Conservation (phyloP, 1,284 basidiomycete genomes). For the Chondrostereum purpureum region DNA sequence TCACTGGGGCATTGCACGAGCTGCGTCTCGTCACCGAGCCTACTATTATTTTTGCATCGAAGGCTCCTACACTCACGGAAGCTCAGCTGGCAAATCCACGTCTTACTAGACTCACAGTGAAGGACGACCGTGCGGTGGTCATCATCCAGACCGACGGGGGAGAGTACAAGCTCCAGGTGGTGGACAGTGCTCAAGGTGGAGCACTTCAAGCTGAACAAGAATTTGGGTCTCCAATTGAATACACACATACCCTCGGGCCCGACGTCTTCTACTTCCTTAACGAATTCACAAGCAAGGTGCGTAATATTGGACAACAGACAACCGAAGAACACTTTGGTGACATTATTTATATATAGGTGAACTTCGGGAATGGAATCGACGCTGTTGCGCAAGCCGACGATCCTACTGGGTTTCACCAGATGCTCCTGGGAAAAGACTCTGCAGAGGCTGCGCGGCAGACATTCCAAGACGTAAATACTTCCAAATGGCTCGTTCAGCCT, state of each 20-base stretch:
- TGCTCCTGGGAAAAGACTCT: constrained; percentile 3
- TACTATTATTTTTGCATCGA: neutral
- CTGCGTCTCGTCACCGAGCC: neutral
- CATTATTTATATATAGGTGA: neutral
- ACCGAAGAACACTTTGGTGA: neutral
- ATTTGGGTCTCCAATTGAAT: neutral
- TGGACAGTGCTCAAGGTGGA: neutral
- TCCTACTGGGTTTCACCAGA: neutral
- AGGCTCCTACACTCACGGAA: neutral
- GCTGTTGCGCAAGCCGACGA: neutral
- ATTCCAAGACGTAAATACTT: constrained; percentile 3
- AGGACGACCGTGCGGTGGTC: neutral
- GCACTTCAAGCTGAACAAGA: neutral
- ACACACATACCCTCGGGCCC: neutral
- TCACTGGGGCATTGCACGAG: neutral
- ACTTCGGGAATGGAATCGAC: constrained; percentile 3
- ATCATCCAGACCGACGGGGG: neutral
- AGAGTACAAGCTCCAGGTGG: neutral
- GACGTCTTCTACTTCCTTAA: neutral
- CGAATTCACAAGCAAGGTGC: neutral
- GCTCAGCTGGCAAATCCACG: neutral
- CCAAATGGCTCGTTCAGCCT: constrained; percentile 1
- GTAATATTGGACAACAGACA: neutral
- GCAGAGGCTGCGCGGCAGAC: neutral
- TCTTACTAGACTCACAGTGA: neutral